These are phyloP conservation scores for Sclerotiophoma versabilis DNA, from an alignment of 2,329 filamentous ascomycete genomes.

Conservation along the genomic window DNA sequence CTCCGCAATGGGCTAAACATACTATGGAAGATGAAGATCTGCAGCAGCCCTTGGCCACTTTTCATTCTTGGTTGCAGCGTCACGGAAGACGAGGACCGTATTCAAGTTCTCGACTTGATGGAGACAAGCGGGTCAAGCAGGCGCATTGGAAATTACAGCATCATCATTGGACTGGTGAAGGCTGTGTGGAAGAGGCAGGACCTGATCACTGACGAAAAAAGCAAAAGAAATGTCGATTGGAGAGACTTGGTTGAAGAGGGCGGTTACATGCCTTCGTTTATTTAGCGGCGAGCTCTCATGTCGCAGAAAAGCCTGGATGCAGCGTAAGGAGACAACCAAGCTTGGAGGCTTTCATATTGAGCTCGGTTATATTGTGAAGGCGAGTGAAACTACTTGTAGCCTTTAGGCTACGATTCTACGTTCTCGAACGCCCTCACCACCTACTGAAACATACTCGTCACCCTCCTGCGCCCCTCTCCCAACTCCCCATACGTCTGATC, in stretches of 20 bases:
- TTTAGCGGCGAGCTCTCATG: slow-evolving; percentile 20
- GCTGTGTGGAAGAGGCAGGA: slow-evolving; percentile 58
- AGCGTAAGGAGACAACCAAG: too few species aligned
- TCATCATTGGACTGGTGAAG: slow-evolving; percentile 55
- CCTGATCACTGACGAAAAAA: slow-evolving; percentile 46
- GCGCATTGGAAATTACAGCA: slow-evolving; percentile 56
- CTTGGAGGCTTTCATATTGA: too few species aligned
- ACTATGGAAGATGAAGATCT: slow-evolving; percentile 50
- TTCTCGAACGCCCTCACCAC: too few species aligned
- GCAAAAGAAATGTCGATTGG: slow-evolving; percentile 46
- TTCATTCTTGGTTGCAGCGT: slow-evolving; percentile 58
- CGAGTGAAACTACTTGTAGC: too few species aligned
- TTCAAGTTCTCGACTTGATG: slow-evolving; percentile 51
- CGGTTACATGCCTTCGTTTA: slow-evolving; percentile 30
- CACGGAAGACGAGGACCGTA: slow-evolving; percentile 52
- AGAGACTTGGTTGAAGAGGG: slow-evolving; percentile 47
- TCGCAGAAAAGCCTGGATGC: too few species aligned
- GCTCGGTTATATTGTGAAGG: too few species aligned
- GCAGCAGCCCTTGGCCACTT: slow-evolving; percentile 59
- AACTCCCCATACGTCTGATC: slow-evolving; percentile 6
- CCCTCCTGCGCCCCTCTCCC: background rate
- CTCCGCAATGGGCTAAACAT: slow-evolving; percentile 44
- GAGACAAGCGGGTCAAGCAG: slow-evolving; percentile 54
- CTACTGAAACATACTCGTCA: slow-evolving; percentile 19
- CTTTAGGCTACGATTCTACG: too few species aligned